These are phyloP conservation scores for Aureobasidium melanogenum DNA, from an alignment of 2,329 filamentous ascomycete species.

Conservation along the genomic window DNA sequence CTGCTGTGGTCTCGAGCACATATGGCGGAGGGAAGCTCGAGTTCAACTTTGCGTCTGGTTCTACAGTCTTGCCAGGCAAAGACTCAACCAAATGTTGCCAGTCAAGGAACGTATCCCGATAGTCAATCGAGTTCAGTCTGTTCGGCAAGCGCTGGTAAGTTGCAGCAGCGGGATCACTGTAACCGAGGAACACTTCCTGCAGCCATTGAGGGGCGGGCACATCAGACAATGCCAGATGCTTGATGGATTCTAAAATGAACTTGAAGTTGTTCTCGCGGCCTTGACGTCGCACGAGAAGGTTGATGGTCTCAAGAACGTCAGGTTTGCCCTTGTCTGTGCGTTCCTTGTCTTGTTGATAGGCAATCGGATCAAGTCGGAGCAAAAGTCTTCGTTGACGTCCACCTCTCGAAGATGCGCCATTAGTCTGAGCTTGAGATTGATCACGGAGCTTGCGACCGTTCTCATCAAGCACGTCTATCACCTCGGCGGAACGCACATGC, in stretches of 20 bases:
- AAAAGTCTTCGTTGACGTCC: slow-evolving; percentile 61
- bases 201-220: slow-evolving; percentile 84
- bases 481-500: slow-evolving; percentile 70
- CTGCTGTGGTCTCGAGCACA: slow-evolving; percentile 56
- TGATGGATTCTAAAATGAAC: slow-evolving; percentile 84
- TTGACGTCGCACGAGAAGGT: slow-evolving; percentile 73
- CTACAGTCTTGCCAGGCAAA: slow-evolving; percentile 76
- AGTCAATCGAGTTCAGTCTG: slow-evolving; percentile 71
- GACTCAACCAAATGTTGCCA: slow-evolving; percentile 92
- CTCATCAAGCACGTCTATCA: slow-evolving; percentile 80
- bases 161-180: slow-evolving; percentile 83
- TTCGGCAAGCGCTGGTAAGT: slow-evolving; percentile 77
- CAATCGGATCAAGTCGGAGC: slow-evolving; percentile 68
- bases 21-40: slow-evolving; percentile 81
- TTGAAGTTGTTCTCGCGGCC: slow-evolving; percentile 97
- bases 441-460: slow-evolving; percentile 61
- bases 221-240: slow-evolving; percentile 73
- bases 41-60: slow-evolving; percentile 62
- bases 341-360: slow-evolving; percentile 70
- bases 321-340: slow-evolving; percentile 55
- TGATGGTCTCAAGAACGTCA: slow-evolving; percentile 76
- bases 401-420: slow-evolving; percentile 48
- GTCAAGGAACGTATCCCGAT: slow-evolving; percentile 86
- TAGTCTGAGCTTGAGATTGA: slow-evolving; percentile 46
- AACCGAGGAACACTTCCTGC: slow-evolving; percentile 95